A percentile compares a stretch with the other conserved stretches of the same genome.
Evolutionary conservation across 352 stramenopile genomes (phyloP).

Genomic region (Phytophthora pisi): DNA sequence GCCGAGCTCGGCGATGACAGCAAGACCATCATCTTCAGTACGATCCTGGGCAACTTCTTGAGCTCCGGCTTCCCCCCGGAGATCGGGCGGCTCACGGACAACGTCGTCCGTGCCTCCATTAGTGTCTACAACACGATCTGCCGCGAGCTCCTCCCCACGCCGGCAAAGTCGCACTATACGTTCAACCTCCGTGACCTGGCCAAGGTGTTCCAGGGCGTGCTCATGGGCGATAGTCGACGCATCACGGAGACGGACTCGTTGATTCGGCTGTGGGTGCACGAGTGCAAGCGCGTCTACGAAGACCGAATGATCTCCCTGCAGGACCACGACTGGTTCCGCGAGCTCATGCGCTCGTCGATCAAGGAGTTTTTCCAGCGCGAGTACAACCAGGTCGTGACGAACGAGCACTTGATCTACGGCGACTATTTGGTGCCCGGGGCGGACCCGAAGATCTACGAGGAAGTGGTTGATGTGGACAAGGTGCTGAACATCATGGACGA

Average conservation of each 20-base stretch:
- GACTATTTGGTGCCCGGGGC: constrained; percentile 84
- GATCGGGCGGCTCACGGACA: constrained; percentile 61
- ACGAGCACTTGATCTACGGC: constrained; percentile 76
- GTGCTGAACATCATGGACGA: constrained; percentile 88
- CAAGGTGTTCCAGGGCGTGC: constrained; percentile 93
- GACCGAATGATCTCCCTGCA: constrained; percentile 92
- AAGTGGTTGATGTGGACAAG: constrained; percentile 87
- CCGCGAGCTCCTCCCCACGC: constrained; percentile 90
- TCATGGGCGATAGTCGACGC: constrained; percentile 84
- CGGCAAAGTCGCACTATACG: constrained; percentile 95
- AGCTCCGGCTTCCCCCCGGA: constrained; percentile 40
- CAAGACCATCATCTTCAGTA: constrained; percentile 93
- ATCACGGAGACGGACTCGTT: constrained; percentile 69
- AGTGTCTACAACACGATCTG: constrained; percentile 93
- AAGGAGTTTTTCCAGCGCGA: constrained; percentile 81
- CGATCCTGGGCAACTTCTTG: constrained; percentile 92
- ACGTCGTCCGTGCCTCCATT: constrained; percentile 86
- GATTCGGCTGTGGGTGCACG: constrained; percentile 92
- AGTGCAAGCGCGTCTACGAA: constrained; percentile 94
- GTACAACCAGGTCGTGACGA: constrained; percentile 80
- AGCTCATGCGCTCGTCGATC: constrained; percentile 71
- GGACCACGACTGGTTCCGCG: constrained; percentile 92
- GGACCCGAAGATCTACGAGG: constrained; percentile 89
- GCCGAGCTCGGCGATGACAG: constrained; percentile 89
- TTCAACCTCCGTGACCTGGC: constrained; percentile 96